Evolutionary conservation across 768 basidiomycete genomes (phyloP).

Genomic region (Panaeolus papilionaceus): DNA sequence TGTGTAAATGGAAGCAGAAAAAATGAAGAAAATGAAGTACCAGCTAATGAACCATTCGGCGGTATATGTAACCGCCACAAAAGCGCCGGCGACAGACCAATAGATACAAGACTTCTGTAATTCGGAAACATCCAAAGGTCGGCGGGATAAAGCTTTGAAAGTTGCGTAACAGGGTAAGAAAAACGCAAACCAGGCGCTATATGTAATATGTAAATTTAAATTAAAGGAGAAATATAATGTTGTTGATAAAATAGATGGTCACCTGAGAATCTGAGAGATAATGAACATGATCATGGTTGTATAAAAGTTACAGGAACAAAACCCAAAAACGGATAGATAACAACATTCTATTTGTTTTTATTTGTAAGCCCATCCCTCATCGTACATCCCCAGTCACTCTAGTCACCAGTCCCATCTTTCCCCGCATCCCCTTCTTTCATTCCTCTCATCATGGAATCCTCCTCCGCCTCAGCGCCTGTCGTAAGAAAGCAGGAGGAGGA

Average conservation of each 20-base stretch:
- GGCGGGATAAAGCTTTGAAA: conserved; percentile 67
- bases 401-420: conserved; percentile 36
- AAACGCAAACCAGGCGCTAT: conserved; percentile 76
- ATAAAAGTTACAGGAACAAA: conserved; percentile 18
- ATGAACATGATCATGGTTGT: conserved; percentile 45
- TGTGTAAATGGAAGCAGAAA: not conserved
- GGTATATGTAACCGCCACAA: conserved; percentile 67
- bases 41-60: conserved; percentile 72
- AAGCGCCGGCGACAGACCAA: conserved; percentile 66
- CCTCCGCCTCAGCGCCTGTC: conserved; percentile 32
- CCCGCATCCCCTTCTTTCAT: conserved; percentile 36
- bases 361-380: conserved; percentile 24
- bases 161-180: conserved; percentile 68
- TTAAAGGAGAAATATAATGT: not conserved
- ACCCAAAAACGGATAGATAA: conserved; percentile 17
- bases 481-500: conserved; percentile 74
- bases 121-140: conserved; percentile 55
- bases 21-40: conserved; percentile 40
- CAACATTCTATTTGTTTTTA: conserved; percentile 30
- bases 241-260: not conserved
- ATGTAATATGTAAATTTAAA: not conserved
- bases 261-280: conserved; percentile 14
- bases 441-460: conserved; percentile 42
- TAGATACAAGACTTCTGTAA: conserved; percentile 65
- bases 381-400: conserved; percentile 11